Conservation (phyloP, 2,329 filamentous ascomycete genomes). For the Neurospora crassa region DNA sequence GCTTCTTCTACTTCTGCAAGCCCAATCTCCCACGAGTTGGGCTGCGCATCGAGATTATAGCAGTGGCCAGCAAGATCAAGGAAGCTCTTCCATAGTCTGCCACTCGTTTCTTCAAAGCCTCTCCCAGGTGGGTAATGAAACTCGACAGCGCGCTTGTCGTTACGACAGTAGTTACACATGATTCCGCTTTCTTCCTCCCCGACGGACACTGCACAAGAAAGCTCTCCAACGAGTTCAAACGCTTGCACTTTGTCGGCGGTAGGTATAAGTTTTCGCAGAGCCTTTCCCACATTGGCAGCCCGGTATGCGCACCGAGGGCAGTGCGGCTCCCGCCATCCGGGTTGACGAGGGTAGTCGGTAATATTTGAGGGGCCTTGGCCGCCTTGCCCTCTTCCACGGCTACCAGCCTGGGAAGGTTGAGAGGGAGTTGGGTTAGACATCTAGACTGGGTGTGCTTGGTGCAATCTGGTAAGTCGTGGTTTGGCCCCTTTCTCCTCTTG, state of each 20-base stretch:
- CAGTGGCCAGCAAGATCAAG: background rate
- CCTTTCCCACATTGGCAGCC: background rate
- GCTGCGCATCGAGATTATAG: background rate
- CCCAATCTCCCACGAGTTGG: background rate
- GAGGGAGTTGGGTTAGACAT: background rate
- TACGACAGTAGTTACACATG: background rate
- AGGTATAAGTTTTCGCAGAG: background rate
- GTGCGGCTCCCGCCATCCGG: background rate
- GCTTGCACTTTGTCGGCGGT: background rate
- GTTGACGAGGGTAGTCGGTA: background rate
- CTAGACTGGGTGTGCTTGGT: background rate
- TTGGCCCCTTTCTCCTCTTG: background rate
- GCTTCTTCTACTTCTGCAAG: background rate
- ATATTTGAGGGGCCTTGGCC: background rate
- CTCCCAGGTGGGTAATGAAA: background rate
- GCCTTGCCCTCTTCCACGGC: background rate
- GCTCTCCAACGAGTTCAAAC: background rate
- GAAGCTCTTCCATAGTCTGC: background rate
- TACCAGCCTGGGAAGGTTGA: background rate
- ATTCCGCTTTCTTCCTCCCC: background rate
- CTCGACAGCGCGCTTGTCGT: background rate
- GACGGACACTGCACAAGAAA: background rate
- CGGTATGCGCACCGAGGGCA: background rate
- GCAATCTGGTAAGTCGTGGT: background rate
- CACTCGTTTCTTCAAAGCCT: background rate